Conservation (phyloP, 2,329 filamentous ascomycete genomes). For the Fusarium torulosum region DNA sequence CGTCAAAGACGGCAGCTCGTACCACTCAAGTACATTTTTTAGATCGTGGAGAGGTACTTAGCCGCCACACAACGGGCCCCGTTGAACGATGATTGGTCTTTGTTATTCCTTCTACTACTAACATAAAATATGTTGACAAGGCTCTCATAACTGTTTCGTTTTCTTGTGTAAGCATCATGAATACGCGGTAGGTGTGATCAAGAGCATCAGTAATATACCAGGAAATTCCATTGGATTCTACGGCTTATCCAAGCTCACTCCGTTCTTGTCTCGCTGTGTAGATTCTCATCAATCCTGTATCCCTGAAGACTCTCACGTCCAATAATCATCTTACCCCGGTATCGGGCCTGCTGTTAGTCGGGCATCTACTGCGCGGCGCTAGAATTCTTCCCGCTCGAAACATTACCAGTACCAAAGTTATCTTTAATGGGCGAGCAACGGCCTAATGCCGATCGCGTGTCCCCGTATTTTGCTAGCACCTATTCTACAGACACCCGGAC, state of each 20-base stretch:
- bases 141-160: too few species aligned
- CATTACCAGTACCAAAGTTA: background rate
- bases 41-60: slow-evolving; percentile 25
- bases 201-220: background rate
- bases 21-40: slow-evolving; percentile 24
- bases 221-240: slow-evolving; percentile 3
- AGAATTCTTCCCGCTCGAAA: slow-evolving; percentile 31
- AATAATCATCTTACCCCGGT: slow-evolving; percentile 36
- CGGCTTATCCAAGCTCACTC: slow-evolving; percentile 6
- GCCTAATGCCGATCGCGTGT: slow-evolving; percentile 25
- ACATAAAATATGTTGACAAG: slow-evolving; percentile 7
- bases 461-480: slow-evolving; percentile 14
- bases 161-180: too few species aligned
- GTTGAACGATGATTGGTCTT: slow-evolving; percentile 43
- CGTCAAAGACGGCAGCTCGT: slow-evolving; percentile 10
- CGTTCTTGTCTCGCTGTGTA: slow-evolving; percentile 2
- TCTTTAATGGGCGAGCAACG: slow-evolving; percentile 21
- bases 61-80: slow-evolving; percentile 43
- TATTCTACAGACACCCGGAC: slow-evolving; percentile 19
- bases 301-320: slow-evolving; percentile 18
- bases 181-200: background rate
- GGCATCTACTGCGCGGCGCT: slow-evolving; percentile 11
- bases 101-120: slow-evolving; percentile 16
- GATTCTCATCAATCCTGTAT: slow-evolving; percentile 18
- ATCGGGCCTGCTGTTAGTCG: slow-evolving; percentile 26